These are phyloP conservation scores for Trichoderma breve DNA, from an alignment of 2,329 filamentous ascomycete species.

Conservation along the genomic window DNA sequence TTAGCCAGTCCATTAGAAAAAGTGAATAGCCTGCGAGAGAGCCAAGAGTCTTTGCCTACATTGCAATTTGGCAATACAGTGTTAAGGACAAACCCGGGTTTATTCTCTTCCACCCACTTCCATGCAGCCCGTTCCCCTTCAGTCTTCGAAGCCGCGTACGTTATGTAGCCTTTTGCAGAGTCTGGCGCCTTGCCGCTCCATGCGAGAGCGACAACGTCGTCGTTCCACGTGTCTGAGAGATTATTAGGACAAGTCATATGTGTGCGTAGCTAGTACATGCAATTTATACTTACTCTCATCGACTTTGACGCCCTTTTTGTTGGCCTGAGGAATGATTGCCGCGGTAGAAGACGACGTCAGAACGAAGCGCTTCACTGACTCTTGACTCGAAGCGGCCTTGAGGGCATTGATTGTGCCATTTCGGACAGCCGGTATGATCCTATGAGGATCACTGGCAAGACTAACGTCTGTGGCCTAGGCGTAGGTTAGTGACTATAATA, in stretches of 20 bases:
- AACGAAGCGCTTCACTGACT: constrained; percentile 38
- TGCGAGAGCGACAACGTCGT: background rate
- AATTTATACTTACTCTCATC: background rate
- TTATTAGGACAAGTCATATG: background rate
- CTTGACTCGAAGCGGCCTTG: constrained; percentile 30
- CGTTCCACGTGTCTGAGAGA: background rate
- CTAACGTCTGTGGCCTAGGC: background rate
- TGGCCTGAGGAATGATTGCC: constrained; percentile 23
- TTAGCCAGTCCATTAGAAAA: background rate
- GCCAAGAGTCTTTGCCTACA: background rate
- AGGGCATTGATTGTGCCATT: constrained; percentile 29
- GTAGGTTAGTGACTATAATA: background rate
- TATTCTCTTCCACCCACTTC: constrained; percentile 36
- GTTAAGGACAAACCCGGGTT: constrained; percentile 29
- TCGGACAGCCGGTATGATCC: constrained; percentile 35
- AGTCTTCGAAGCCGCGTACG: constrained; percentile 39
- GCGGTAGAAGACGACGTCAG: constrained; percentile 38
- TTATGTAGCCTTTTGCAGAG: constrained; percentile 15
- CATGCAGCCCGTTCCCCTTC: constrained; percentile 36
- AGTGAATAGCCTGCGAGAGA: background rate
- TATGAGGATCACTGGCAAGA: background rate
- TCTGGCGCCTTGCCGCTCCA: background rate
- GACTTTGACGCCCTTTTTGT: background rate
- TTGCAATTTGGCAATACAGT: constrained; percentile 27
- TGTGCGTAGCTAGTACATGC: background rate